phyloP scores from a whole-genome alignment of 495 filamentous ascomycete species.

The Penicillium canariense region DNA sequence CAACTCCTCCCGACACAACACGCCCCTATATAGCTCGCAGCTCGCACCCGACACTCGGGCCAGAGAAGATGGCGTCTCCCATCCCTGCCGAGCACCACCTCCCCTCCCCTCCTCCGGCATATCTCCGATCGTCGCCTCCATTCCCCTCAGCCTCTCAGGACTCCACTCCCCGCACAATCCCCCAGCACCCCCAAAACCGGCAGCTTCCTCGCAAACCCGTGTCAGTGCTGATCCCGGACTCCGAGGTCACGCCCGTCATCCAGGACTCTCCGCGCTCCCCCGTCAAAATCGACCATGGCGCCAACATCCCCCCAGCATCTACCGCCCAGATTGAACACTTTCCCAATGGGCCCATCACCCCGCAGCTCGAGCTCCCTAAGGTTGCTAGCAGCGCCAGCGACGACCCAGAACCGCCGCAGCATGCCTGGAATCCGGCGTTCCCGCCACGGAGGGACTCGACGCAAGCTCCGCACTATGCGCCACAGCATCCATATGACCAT shows the following conservation, averaged over 20 bases:
- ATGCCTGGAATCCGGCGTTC: slow-evolving; percentile 41
- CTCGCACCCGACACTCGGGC: background rate
- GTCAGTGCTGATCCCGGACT: slow-evolving; percentile 7
- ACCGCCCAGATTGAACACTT: slow-evolving; percentile 33
- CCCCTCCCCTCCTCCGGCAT: slow-evolving; percentile 43
- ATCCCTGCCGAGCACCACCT: slow-evolving; percentile 30
- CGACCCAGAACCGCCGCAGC: slow-evolving; percentile 33
- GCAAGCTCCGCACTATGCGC: slow-evolving; percentile 16
- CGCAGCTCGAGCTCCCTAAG: slow-evolving; percentile 24
- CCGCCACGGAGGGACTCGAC: slow-evolving; percentile 43
- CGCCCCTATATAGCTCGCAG: background rate
- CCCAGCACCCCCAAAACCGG: slow-evolving; percentile 21
- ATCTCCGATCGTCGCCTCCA: slow-evolving; percentile 41
- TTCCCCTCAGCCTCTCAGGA: slow-evolving; percentile 24
- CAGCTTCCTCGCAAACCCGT: slow-evolving; percentile 30
- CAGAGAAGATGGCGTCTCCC: slow-evolving; percentile 30
- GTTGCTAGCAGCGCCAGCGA: slow-evolving; percentile 36
- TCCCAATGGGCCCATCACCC: slow-evolving; percentile 23
- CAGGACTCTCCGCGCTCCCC: slow-evolving; percentile 41
- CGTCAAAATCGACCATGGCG: slow-evolving; percentile 38
- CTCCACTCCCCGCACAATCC: slow-evolving; percentile 25
- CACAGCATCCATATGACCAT: slow-evolving; percentile 26
- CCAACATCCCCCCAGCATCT: slow-evolving; percentile 32
- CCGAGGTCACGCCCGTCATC: slow-evolving; percentile 23
- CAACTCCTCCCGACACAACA: background rate